Percentiles rank a stretch among this genome's conserved stretches.
phyloP scores from a whole-genome alignment of 1,284 basidiomycete genomes.

The Wallemia hederae region DNA sequence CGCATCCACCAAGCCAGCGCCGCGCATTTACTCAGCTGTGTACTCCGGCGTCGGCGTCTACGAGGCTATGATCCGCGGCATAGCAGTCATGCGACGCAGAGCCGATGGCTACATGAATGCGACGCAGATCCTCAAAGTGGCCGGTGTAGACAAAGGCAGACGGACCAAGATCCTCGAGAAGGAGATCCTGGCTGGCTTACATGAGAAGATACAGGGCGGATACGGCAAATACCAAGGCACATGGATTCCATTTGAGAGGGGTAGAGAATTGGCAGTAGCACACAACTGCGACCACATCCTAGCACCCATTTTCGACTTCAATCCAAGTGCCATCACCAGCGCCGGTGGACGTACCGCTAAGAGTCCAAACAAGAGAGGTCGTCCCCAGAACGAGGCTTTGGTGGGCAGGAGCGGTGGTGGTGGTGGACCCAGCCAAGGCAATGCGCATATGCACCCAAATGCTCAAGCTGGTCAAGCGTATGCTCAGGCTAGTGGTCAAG shows the following conservation, averaged over 20 bases:
- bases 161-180: constrained; percentile 95
- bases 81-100: constrained; percentile 89
- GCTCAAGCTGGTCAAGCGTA: too few relatives aligned
- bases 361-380: not conserved
- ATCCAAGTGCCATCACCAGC: constrained; percentile 22
- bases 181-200: constrained; percentile 78
- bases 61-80: constrained; percentile 88
- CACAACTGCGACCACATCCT: constrained; percentile 62
- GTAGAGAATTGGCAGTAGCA: constrained; percentile 61
- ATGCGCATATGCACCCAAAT: too few relatives aligned
- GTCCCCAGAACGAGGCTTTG: too few relatives aligned
- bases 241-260: constrained; percentile 82
- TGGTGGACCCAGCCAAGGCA: too few relatives aligned
- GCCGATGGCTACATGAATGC: constrained; percentile 88
- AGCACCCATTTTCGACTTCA: constrained; percentile 67
- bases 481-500: too few relatives aligned
- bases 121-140: constrained; percentile 96
- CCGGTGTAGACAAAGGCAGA: constrained; percentile 85
- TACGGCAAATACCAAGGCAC: constrained; percentile 99
- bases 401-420: too few relatives aligned
- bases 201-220: constrained; percentile 97
- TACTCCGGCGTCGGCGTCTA: constrained; percentile 25
- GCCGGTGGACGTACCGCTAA: constrained; percentile 1
- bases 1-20: not conserved
- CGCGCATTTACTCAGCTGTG: not conserved